Base-by-base conservation (phyloP, 768 basidiomycete species). In the Mycena floridula region DNA sequence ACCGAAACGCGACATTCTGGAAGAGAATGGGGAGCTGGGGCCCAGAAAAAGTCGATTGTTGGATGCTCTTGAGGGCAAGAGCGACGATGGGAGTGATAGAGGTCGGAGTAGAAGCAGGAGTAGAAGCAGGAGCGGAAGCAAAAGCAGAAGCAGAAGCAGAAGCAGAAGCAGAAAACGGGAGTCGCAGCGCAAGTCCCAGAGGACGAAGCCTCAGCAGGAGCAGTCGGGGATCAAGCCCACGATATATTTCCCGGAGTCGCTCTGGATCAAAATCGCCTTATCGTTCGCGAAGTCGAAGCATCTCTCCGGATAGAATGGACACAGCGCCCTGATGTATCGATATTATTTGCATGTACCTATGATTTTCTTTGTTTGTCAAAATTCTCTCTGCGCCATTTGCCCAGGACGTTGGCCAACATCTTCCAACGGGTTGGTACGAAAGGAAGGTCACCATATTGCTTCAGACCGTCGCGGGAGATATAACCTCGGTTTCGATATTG, bases 1-100 rank as follows among this genome's bases (percentile, higher is more conserved):
- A 49, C 78, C 81, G 7, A 92, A 88, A 67, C 78, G 96, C 18
- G 76, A 81, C 42, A 81, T 89, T 3, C 68, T 98, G 21, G 96
- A 98, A 68, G 95, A 99, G 59, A 89, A 82, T 16, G 86, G 89
- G 35, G 93, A 97, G 7, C 73, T 99, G 20, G 83, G 83, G 0
- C 86, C 89, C 3, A 71, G 95, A 13, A 81, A 87, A 61, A 92
- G 89, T 61, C 79, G 85, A 37, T 65, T 99, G n/a, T 70, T 96
- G 50, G 81, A 89, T 53, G 91, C 89, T 1, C 77, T 95, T 80
- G 85, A 91, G 57, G 87, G 81, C 37, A 77, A 72, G 51, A 77
- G 74, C 46, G 81, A 85, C 22, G 74, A 64, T 18, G 74, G 74
- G 44, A 66, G 65, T 20, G 64, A 58, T 38, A 66, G 69, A 43